phyloP scores from a whole-genome alignment of 805 yeast species.

The Clavispora asparagi region DNA sequence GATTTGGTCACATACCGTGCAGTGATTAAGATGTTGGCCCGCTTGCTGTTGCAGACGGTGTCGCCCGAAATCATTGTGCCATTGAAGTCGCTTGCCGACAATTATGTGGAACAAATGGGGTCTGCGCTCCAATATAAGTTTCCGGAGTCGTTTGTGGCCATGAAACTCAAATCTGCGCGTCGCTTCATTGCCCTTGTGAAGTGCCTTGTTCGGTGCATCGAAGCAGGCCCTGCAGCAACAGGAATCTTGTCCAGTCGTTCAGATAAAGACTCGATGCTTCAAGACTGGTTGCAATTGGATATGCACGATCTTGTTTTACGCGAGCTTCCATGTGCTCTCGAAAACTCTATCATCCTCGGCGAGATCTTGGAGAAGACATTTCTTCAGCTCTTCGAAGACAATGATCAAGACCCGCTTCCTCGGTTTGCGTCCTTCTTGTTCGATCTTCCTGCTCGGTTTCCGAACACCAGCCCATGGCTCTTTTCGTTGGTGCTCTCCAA shows the following conservation, averaged over 20 bases:
- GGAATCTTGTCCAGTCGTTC: conserved; percentile 37
- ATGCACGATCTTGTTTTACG: conserved; percentile 39
- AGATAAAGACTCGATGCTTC: conserved; percentile 47
- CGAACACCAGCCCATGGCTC: conserved; percentile 48
- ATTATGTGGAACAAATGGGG: conserved; percentile 44
- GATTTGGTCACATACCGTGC: conserved; percentile 58
- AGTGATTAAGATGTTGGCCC: conserved; percentile 54
- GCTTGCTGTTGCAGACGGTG: conserved; percentile 52
- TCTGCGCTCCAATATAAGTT: conserved; percentile 34
- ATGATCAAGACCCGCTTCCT: conserved; percentile 16
- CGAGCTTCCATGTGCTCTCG: conserved; percentile 46
- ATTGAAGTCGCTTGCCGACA: conserved; percentile 47
- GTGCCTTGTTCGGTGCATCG: conserved; percentile 49
- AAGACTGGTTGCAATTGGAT: conserved; percentile 56
- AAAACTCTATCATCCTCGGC: conserved; percentile 26
- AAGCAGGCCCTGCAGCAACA: conserved; percentile 47
- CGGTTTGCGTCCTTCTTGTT: conserved; percentile 25
- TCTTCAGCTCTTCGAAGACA: conserved; percentile 21
- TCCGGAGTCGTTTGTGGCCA: conserved; percentile 45
- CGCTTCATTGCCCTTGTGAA: conserved; percentile 49
- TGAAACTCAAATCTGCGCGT: conserved; percentile 50
- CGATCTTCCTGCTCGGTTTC: conserved; percentile 43
- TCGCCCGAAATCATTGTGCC: conserved; percentile 52
- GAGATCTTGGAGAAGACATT: conserved; percentile 32
- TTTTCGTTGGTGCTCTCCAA: conserved; percentile 51